These are phyloP conservation scores for Oxyria digyna DNA, from an alignment of 148 eudicot species.

Conservation along the genomic window DNA sequence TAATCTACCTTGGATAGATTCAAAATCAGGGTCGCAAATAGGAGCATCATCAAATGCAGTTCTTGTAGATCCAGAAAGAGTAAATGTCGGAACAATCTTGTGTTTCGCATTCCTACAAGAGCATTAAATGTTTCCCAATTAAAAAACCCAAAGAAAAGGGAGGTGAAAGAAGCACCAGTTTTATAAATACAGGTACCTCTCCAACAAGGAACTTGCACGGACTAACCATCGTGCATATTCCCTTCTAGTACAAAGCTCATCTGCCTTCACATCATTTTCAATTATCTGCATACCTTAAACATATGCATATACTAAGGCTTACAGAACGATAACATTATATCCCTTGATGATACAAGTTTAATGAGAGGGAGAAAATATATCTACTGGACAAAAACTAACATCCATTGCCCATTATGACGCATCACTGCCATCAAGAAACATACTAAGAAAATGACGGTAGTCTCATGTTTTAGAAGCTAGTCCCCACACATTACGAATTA, in stretches of 20 bases:
- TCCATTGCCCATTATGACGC: background rate
- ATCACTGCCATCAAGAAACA: background rate
- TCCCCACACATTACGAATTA: background rate
- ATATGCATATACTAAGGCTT: conserved; percentile 25
- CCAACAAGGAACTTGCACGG: conserved; percentile 50
- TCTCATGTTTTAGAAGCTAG: background rate
- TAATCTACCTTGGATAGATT: conserved; percentile 58
- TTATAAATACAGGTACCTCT: conserved; percentile 39
- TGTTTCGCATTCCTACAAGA: conserved; percentile 54
- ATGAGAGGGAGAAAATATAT: background rate
- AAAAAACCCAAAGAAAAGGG: background rate
- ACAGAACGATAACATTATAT: conserved; percentile 18
- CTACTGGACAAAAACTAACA: background rate
- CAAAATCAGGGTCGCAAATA: conserved; percentile 64
- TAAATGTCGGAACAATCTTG: conserved; percentile 39
- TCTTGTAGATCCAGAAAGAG: conserved; percentile 53
- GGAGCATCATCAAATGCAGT: conserved; percentile 68
- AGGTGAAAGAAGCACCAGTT: background rate
- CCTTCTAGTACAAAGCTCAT: conserved; percentile 77
- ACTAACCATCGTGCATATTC: conserved; percentile 94
- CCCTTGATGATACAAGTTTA: background rate
- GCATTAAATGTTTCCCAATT: background rate
- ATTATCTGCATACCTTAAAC: conserved; percentile 70
- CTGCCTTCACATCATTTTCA: conserved; percentile 63
- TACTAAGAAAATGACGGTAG: background rate